Evolutionary conservation across 805 yeast genomes (phyloP).

Genomic region (Teunomyces aglyptinius): DNA sequence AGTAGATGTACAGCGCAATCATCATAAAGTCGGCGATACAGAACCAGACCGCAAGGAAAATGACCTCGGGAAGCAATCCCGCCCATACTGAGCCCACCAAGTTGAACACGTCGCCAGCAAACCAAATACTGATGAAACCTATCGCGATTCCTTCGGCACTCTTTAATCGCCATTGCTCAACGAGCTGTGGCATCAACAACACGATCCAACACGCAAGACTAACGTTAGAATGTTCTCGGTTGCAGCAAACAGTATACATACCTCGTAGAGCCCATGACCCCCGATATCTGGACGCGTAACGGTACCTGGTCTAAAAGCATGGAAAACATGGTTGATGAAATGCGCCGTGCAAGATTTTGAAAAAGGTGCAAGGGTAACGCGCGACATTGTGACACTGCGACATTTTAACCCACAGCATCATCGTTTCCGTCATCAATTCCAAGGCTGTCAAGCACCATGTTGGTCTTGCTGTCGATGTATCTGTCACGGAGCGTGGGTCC

Average conservation of each 20-base stretch:
- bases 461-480: slow-evolving; percentile 39
- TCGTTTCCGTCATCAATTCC: slow-evolving; percentile 6
- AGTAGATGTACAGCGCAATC: slow-evolving; percentile 58
- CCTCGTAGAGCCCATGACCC: slow-evolving; percentile 67
- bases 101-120: slow-evolving; percentile 68
- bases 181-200: slow-evolving; percentile 68
- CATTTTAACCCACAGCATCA: too few species aligned
- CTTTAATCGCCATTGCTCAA: slow-evolving; percentile 77
- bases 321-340: neutral
- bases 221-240: slow-evolving; percentile 5
- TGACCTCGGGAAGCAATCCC: slow-evolving; percentile 63
- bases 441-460: slow-evolving; percentile 25
- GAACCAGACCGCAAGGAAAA: slow-evolving; percentile 73
- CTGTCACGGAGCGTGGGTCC: slow-evolving; percentile 34
- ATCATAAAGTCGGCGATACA: slow-evolving; percentile 65
- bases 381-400: too few species aligned
- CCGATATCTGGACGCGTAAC: slow-evolving; percentile 49
- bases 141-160: slow-evolving; percentile 76
- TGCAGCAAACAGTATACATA: slow-evolving; percentile 19
- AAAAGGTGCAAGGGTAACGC: neutral
- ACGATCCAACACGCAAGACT: slow-evolving; percentile 80
- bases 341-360: neutral
- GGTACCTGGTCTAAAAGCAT: slow-evolving; percentile 2
- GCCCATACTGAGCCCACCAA: slow-evolving; percentile 72
- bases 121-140: slow-evolving; percentile 66